Percentiles rank a stretch among this genome's conserved stretches.
Conservation (phyloP, 2,329 filamentous ascomycete species). For the Orbilia quercus region DNA sequence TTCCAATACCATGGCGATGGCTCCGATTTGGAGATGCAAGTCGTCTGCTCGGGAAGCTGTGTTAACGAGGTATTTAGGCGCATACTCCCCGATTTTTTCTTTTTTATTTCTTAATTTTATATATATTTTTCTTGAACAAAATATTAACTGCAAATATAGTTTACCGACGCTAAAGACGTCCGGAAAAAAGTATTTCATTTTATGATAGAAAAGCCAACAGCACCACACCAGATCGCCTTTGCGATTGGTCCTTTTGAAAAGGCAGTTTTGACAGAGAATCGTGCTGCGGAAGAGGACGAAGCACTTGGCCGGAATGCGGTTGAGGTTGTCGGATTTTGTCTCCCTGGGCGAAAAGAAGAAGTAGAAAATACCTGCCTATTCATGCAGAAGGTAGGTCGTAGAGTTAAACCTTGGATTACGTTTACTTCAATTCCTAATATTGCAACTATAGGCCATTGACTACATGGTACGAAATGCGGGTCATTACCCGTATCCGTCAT, state of each 20-base stretch:
- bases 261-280: constrained; percentile 86
- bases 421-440: constrained; percentile 20
- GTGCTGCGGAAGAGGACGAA: constrained; percentile 90
- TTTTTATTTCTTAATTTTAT: too few relatives aligned
- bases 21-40: constrained; percentile 85
- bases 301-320: constrained; percentile 88
- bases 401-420: neutral
- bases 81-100: neutral
- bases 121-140: neutral
- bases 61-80: constrained; percentile 74
- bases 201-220: constrained; percentile 77
- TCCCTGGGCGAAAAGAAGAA: constrained; percentile 83
- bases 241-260: constrained; percentile 94
- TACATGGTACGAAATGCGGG: constrained; percentile 89
- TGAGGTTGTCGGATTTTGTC: constrained; percentile 88
- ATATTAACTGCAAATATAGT: constrained; percentile 61
- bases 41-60: constrained; percentile 89
- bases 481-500: constrained; percentile 89
- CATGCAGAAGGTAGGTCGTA: constrained; percentile 69
- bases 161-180: constrained; percentile 78
- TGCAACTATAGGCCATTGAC: constrained; percentile 75
- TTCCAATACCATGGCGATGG: constrained; percentile 76
- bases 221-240: constrained; percentile 91
- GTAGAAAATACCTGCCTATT: constrained; percentile 87
- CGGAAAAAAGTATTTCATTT: constrained; percentile 90